Evolutionary conservation across 2,329 filamentous ascomycete species (phyloP).

Genomic region (Xylaria arbuscula): DNA sequence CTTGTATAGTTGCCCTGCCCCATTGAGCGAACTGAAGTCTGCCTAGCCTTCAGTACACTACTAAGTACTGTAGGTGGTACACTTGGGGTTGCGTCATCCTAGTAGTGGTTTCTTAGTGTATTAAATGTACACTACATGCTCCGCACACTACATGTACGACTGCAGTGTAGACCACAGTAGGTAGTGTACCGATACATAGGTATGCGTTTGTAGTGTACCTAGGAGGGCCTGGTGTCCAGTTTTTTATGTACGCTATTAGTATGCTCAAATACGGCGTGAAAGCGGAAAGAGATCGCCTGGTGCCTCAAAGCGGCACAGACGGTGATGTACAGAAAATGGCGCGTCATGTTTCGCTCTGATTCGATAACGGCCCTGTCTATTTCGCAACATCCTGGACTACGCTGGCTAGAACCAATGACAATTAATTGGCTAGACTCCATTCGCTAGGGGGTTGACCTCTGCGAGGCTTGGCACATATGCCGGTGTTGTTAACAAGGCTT

Average conservation of each 20-base stretch:
- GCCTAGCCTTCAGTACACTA: conserved; percentile 10
- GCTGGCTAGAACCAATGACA: conserved; percentile 38
- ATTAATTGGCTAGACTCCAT: conserved; percentile 38
- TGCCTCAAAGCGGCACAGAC: conserved; percentile 46
- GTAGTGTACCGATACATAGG: too few relatives aligned
- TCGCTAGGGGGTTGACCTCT: conserved; percentile 31
- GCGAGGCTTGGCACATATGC: conserved; percentile 39
- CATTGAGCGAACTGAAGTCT: conserved; percentile 23
- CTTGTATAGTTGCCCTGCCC: conserved; percentile 23
- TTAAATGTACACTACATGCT: too few relatives aligned
- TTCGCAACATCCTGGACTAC: conserved; percentile 30
- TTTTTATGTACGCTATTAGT: conserved; percentile 13
- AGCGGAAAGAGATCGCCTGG: conserved; percentile 39
- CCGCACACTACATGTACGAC: conserved; percentile 4
- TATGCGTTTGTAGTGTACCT: not conserved
- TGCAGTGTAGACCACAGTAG: not conserved
- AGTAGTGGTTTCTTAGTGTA: conserved; percentile 15
- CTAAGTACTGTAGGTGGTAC: too few relatives aligned
- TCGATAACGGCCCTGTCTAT: conserved; percentile 36
- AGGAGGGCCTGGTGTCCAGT: not conserved
- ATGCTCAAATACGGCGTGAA: conserved; percentile 31
- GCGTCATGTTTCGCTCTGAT: conserved; percentile 47
- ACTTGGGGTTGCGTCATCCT: conserved; percentile 31
- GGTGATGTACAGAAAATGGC: conserved; percentile 51
- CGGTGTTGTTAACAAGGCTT: conserved; percentile 32